Base-by-base conservation (phyloP, 345 rosid genomes). In the Durio zibethinus region DNA sequence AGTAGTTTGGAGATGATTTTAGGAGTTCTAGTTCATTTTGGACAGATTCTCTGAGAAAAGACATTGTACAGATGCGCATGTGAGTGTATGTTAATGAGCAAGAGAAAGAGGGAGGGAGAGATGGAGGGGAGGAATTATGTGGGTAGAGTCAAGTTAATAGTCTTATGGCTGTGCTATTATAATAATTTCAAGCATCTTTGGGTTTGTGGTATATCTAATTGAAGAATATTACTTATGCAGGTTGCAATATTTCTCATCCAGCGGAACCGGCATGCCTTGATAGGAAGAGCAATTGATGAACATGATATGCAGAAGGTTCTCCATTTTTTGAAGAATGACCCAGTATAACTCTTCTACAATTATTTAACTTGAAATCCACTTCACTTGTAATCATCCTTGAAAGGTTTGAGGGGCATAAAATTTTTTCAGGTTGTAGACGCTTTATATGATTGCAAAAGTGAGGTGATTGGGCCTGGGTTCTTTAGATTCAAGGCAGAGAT, bases 401-500 rank as follows among this genome's bases (percentile, higher is more conserved):
- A 36, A 38, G 9, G 18, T 76, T 75, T 75, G 29, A 84, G 20
- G 16, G 8, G 43, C 71, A 27, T 54, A 54, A 56, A 45, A 61
- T 31, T 71, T 66, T 74, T 85, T 78, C 79, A 95, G 99, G 99
- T 87, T 80, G 98, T 95, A 72, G 99, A 95, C 89, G 74, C 99
- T 76, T 54, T 95, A 74, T 95, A 95, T 78, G 99, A 95, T 85
- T 95, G 99, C 88, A 95, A 95, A 87, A 95, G 99, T 40, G 98
- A 95, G 89, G 99, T 95, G 81, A 95, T 95, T 84, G 99, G 98
- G 72, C 99, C 99, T 78, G 99, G 99, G 60, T 95, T 90, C 87
- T 95, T 90, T 81, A 87, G 99, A 86, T 95, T 95, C 77, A 95
- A 95, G 87, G 99, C 99, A 66, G 99, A 95, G 83, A 95, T 95